A percentile compares a stretch with the other conserved stretches of the same genome.
Conservation (phyloP, 2,329 filamentous ascomycete species). For the Penicillium oxalicum region DNA sequence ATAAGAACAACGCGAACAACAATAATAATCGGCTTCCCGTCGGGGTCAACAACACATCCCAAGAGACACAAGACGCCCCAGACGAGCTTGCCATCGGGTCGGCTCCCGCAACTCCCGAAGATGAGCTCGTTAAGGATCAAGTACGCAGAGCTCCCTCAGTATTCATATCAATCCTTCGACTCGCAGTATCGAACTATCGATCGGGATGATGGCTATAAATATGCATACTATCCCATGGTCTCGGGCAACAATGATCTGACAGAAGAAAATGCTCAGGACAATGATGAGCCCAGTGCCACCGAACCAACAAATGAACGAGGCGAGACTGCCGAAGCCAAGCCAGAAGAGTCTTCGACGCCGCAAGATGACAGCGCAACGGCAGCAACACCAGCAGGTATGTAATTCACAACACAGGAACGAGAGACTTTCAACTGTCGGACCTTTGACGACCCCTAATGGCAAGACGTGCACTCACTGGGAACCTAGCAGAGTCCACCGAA, state of each 20-base stretch:
- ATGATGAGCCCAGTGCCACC: conserved; percentile 25
- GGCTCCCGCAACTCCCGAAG: conserved; percentile 28
- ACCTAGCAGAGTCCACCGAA: conserved; percentile 22
- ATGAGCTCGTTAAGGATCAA: conserved; percentile 31
- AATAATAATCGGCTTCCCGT: conserved; percentile 24
- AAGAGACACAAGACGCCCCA: conserved; percentile 16
- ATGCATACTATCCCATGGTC: conserved; percentile 34
- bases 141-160: conserved; percentile 42
- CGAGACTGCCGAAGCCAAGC: conserved; percentile 18
- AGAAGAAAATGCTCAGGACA: conserved; percentile 34
- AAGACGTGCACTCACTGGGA: conserved; percentile 11
- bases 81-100: conserved; percentile 25
- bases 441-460: not conserved
- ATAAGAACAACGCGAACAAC: conserved; percentile 29
- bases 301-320: conserved; percentile 27
- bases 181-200: conserved; percentile 42
- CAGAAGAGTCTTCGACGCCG: conserved; percentile 20
- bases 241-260: conserved; percentile 29
- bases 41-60: conserved; percentile 22
- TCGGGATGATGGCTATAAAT: conserved; percentile 28
- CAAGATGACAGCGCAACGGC: conserved; percentile 21
- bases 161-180: conserved; percentile 40
- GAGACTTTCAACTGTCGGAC: not conserved
- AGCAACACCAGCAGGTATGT: conserved; percentile 29
- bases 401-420: not conserved